A percentile compares a stretch with the other conserved stretches of the same genome.
Evolutionary conservation across 1,284 basidiomycete species (phyloP).

Genomic region (Cryptococcus neoformans): DNA sequence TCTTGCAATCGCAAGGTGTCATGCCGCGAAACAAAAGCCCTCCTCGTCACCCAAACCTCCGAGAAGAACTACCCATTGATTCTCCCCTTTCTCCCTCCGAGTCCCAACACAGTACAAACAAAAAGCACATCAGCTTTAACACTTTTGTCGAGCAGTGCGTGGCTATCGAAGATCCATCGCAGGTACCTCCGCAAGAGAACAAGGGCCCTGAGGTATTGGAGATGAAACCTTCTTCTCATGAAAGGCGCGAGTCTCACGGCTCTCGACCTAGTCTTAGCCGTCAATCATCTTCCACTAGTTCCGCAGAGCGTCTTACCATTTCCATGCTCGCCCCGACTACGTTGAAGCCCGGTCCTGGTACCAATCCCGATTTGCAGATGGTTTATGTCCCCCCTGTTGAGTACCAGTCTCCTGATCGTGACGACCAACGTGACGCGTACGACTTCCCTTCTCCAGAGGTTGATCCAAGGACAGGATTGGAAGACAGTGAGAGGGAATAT

Average conservation of each 20-base stretch:
- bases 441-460: slow-evolving; percentile 42
- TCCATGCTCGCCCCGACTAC: slow-evolving; percentile 92
- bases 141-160: slow-evolving; percentile 98
- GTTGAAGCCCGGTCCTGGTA: slow-evolving; percentile 67
- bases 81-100: slow-evolving; percentile 1
- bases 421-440: slow-evolving; percentile 16
- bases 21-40: slow-evolving; percentile 18
- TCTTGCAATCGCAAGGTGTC: slow-evolving; percentile 46
- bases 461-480: slow-evolving; percentile 46
- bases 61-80: slow-evolving; percentile 6
- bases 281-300: slow-evolving; percentile 24
- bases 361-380: slow-evolving; percentile 53
- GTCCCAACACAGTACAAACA: slow-evolving; percentile 30
- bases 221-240: slow-evolving; percentile 53
- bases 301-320: slow-evolving; percentile 69
- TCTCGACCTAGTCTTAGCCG: slow-evolving; percentile 33
- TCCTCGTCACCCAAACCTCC: slow-evolving; percentile 15
- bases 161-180: slow-evolving; percentile 62
- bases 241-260: slow-evolving; percentile 28
- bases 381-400: slow-evolving; percentile 66
- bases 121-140: slow-evolving; percentile 93
- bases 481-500: slow-evolving; percentile 49
- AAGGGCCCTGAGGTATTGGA: slow-evolving; percentile 59
- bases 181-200: too few relatives aligned
- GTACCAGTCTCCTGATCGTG: slow-evolving; percentile 33